Evolutionary conservation across 2,329 filamentous ascomycete genomes (phyloP), one percentile per base, ranked within the genome.

Genomic region (Davidsoniella eucalypti): DNA sequence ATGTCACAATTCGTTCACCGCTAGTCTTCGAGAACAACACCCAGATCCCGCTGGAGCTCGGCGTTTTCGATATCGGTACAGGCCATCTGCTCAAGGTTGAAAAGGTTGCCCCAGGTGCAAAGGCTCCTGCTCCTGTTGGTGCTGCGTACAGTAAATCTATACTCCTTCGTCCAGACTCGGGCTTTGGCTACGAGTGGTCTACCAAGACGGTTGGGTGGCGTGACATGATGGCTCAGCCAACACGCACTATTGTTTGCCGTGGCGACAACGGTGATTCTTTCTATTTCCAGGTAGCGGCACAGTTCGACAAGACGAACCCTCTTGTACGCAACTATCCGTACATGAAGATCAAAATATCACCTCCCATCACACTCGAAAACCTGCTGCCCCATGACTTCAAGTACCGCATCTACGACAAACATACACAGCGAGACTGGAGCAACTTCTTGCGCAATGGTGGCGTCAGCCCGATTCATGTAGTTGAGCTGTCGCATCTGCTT

Each of bases 371-470:
- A 46, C 74, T 98, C 4, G 90, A 98, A 63, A 98, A 98, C 57
- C 69, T 98, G 41, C 68, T 98, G 37, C 92, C 92, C 0, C 96
- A 92, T 61, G 92, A 98, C 65, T 98, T 98, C 77, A 96, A 98
- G 65, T 98, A 98, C 64, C 80, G 90, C 50, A 96, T 98, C 50
- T 98, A 96, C 61, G 92, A 98, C 69, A 95, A 93, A 68, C 93
- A 94, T 63, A 95, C 88, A 0, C 93, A 90, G 70, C 94, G 93
- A 62, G 92, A 98, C 62, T 98, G 92, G 92, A 93, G 87, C 4
- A 98, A 98, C 63, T 98, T 98, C 67, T 69, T 98, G 44, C 80
- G 92, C 52, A 96, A 95, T 64, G 92, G 93, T 23, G 93, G 93
- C 12, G 82, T 96, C 51, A 98, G 92, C 62, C 93, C 93, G 0